phyloP scores from a whole-genome alignment of 2,329 filamentous ascomycete genomes.

The Trichoderma citrinoviride region DNA sequence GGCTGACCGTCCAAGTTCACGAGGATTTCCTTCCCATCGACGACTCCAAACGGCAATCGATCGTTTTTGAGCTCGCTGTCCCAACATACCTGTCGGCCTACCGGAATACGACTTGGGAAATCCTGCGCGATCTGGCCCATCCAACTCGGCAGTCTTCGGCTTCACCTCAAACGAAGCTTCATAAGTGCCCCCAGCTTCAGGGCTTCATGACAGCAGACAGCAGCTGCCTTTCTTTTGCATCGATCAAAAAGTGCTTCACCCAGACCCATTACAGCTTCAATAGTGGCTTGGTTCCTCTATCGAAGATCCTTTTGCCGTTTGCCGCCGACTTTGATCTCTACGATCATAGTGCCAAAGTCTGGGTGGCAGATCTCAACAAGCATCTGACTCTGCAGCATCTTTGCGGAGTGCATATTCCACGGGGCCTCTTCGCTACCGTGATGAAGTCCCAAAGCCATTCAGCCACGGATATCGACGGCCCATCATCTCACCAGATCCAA shows the following conservation, averaged over 20 bases:
- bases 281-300: background rate
- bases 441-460: background rate
- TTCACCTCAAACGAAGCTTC: background rate
- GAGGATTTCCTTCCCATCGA: conserved; percentile 30
- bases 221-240: conserved; percentile 26
- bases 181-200: conserved; percentile 9
- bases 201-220: background rate
- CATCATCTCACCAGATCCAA: conserved; percentile 51
- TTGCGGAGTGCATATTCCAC: conserved; percentile 28
- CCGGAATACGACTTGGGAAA: conserved; percentile 22
- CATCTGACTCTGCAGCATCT: conserved; percentile 47
- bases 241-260: conserved; percentile 28
- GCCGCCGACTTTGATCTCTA: conserved; percentile 20
- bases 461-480: background rate
- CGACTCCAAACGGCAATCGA: conserved; percentile 34
- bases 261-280: conserved; percentile 30
- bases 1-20: conserved; percentile 25
- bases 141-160: background rate
- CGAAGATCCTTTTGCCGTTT: conserved; percentile 9
- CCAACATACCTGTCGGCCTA: conserved; percentile 44
- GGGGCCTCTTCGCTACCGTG: conserved; percentile 7
- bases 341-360: background rate
- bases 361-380: conserved; percentile 24
- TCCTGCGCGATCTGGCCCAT: conserved; percentile 17
- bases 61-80: conserved; percentile 50